A percentile compares a stretch with the other conserved stretches of the same genome.
phyloP scores from a whole-genome alignment of 1,139 yeast genomes.

The Blastobotrys capitulatus region DNA sequence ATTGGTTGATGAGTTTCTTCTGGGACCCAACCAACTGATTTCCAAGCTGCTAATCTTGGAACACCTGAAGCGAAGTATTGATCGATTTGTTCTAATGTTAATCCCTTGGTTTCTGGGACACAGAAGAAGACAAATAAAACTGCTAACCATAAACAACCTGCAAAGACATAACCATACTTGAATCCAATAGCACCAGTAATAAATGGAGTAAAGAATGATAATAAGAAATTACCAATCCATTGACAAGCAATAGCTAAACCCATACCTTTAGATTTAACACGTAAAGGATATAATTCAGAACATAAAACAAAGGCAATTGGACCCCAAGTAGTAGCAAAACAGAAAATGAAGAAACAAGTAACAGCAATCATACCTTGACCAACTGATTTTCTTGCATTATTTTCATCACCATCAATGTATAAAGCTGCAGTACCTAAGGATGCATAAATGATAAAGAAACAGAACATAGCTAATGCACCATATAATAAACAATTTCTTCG shows the following conservation, averaged over 20 bases:
- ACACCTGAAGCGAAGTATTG: constrained; percentile 38
- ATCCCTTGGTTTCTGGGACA: constrained; percentile 56
- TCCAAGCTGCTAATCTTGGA: constrained; percentile 21
- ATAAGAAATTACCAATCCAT: constrained; percentile 72
- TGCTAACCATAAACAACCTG: constrained; percentile 63
- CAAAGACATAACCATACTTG: constrained; percentile 70
- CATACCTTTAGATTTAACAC: constrained; percentile 76
- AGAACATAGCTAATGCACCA: constrained; percentile 61
- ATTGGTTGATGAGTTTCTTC: constrained; percentile 2
- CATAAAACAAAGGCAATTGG: constrained; percentile 74
- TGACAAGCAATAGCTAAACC: constrained; percentile 64
- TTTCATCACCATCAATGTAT: constrained; percentile 49
- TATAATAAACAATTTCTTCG: constrained; percentile 59
- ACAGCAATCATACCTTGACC: constrained; percentile 54
- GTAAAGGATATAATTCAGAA: constrained; percentile 73
- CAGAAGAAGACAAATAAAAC: constrained; percentile 47
- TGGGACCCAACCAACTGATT: constrained; percentile 18
- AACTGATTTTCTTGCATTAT: constrained; percentile 47
- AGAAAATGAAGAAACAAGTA: constrained; percentile 73
- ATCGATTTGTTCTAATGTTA: constrained; percentile 56
- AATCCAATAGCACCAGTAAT: constrained; percentile 46
- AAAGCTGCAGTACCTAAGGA: constrained; percentile 60
- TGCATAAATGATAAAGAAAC: constrained; percentile 61
- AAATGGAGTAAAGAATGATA: constrained; percentile 45
- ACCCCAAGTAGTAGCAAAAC: constrained; percentile 86